A percentile compares a stretch with the other conserved stretches of the same genome.
phyloP scores from a whole-genome alignment of 257 asterid species.

The Solanum appendiculatum region DNA sequence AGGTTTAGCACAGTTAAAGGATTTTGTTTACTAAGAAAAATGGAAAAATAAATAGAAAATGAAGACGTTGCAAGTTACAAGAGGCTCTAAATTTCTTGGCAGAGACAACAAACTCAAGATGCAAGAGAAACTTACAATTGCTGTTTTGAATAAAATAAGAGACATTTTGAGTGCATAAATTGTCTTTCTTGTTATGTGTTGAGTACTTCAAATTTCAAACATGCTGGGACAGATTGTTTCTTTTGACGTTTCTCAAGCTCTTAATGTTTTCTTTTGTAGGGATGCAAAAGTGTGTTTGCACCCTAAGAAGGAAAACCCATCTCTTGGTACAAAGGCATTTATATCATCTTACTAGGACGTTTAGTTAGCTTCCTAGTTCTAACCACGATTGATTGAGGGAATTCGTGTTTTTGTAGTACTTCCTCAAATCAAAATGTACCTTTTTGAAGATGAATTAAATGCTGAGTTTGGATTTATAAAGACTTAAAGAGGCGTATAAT shows the following conservation, averaged over 20 bases:
- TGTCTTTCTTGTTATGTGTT: neutral
- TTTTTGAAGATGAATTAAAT: neutral
- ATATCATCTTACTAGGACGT: neutral
- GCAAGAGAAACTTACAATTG: neutral
- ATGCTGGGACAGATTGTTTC: neutral
- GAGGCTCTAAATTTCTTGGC: neutral
- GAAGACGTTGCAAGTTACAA: neutral
- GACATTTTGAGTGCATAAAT: neutral
- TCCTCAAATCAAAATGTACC: neutral
- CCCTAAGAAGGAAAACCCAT: neutral
- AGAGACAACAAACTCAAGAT: neutral
- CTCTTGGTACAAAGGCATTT: neutral
- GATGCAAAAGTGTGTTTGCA: neutral
- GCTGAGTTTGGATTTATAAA: neutral
- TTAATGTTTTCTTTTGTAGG: neutral
- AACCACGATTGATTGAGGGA: neutral
- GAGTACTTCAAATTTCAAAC: neutral
- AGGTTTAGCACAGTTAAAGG: slow-evolving; percentile 57
- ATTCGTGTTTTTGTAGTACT: neutral
- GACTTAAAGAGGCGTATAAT: too few species aligned
- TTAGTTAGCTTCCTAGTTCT: neutral
- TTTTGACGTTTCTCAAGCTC: neutral
- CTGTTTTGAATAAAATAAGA: neutral
- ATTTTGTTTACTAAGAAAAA: neutral
- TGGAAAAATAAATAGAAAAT: neutral